phyloP scores from a whole-genome alignment of 2,329 filamentous ascomycete genomes.

The Westerdykella aurantiaca region DNA sequence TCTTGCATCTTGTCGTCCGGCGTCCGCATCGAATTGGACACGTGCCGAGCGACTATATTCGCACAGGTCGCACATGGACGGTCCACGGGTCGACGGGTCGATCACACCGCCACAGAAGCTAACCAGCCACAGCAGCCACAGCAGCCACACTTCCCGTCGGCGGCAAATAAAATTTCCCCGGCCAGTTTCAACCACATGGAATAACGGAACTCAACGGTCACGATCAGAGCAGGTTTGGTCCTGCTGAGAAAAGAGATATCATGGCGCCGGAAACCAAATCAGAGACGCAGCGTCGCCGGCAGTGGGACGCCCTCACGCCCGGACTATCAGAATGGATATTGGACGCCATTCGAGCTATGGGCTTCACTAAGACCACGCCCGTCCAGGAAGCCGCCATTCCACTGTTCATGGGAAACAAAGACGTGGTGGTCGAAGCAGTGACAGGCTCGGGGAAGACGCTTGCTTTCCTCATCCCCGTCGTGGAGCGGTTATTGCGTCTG shows the following conservation, averaged over 20 bases:
- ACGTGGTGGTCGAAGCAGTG: slow-evolving; percentile 76
- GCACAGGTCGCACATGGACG: too few relatives aligned
- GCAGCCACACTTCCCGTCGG: neutral
- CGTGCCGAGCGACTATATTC: too few relatives aligned
- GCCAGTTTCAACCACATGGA: neutral
- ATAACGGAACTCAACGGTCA: too few relatives aligned
- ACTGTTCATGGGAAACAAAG: slow-evolving; percentile 82
- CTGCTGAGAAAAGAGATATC: neutral
- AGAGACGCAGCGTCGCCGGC: slow-evolving; percentile 36
- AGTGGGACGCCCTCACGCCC: slow-evolving; percentile 66
- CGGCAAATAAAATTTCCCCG: neutral
- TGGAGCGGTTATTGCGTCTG: slow-evolving; percentile 73
- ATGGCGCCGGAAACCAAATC: slow-evolving; percentile 33
- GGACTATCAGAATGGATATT: slow-evolving; percentile 76
- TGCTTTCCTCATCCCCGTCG: slow-evolving; percentile 70
- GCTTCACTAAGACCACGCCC: slow-evolving; percentile 81
- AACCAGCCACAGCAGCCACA: neutral
- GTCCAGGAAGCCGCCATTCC: slow-evolving; percentile 92
- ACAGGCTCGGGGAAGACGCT: slow-evolving; percentile 35
- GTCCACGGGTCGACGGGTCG: too few relatives aligned
- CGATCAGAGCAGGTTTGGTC: too few relatives aligned
- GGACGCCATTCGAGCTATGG: slow-evolving; percentile 76
- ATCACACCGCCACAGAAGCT: neutral
- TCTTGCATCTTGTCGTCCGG: too few relatives aligned
- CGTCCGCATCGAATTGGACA: too few relatives aligned